phyloP scores from a whole-genome alignment of 495 filamentous ascomycete species.

The Pseudoneurospora amorphoporcata region DNA sequence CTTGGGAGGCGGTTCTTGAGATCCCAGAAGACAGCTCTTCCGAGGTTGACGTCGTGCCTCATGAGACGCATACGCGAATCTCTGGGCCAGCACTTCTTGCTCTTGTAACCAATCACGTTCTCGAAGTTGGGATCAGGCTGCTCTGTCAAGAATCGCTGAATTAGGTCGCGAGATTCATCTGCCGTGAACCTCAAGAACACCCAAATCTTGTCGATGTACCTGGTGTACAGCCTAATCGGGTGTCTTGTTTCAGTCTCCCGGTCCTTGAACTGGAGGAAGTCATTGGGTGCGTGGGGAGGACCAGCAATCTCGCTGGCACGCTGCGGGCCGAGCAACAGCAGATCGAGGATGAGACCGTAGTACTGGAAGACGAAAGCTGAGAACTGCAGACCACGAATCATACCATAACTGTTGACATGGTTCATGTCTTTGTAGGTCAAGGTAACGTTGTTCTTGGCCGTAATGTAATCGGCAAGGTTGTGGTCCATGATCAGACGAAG shows the following conservation, averaged over 20 bases:
- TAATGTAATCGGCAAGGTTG: slow-evolving; percentile 98
- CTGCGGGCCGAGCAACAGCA: slow-evolving; percentile 85
- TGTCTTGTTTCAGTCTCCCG: slow-evolving; percentile 82
- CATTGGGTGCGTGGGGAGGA: slow-evolving; percentile 91
- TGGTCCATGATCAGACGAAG: slow-evolving; percentile 98
- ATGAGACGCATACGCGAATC: slow-evolving; percentile 97
- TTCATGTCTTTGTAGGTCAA: slow-evolving; percentile 99
- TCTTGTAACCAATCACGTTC: slow-evolving; percentile 97
- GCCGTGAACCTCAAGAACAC: slow-evolving; percentile 90
- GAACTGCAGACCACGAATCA: slow-evolving; percentile 96
- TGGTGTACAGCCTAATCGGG: slow-evolving; percentile 90
- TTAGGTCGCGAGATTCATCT: slow-evolving; percentile 90
- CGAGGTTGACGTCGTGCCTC: slow-evolving; percentile 98
- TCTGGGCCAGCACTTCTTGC: slow-evolving; percentile 99
- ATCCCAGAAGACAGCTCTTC: slow-evolving; percentile 98
- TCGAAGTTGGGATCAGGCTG: slow-evolving; percentile 99
- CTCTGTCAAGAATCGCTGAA: slow-evolving; percentile 95
- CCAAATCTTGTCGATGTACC: slow-evolving; percentile 98
- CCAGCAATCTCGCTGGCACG: slow-evolving; percentile 95
- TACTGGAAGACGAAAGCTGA: slow-evolving; percentile 99
- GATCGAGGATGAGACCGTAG: slow-evolving; percentile 92
- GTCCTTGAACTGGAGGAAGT: slow-evolving; percentile 96
- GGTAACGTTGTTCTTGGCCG: slow-evolving; percentile 98
- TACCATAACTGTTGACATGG: slow-evolving; percentile 95
- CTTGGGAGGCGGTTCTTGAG: slow-evolving; percentile 93